Percentiles rank a stretch among this genome's conserved stretches.
Conservation (phyloP, 805 yeast genomes). For the Groenewaldozyma tartarivorans region DNA sequence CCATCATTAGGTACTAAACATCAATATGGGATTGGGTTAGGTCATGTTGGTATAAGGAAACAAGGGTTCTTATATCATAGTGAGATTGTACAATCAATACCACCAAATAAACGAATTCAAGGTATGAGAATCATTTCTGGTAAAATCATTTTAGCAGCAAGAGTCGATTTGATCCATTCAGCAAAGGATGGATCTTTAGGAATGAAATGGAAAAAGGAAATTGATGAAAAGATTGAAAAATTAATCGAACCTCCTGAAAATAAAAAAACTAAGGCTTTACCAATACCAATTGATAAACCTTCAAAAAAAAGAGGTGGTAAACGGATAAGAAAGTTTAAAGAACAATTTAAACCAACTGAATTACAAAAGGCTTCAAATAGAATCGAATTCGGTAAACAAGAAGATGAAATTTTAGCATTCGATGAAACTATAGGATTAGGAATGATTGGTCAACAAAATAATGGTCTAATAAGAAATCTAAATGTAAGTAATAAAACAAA, state of each 20-base stretch:
- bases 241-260: slow-evolving; percentile 69
- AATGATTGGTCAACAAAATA: slow-evolving; percentile 37
- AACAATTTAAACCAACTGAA: slow-evolving; percentile 73
- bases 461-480: slow-evolving; percentile 19
- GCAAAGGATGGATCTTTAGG: slow-evolving; percentile 48
- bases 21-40: slow-evolving; percentile 30
- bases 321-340: slow-evolving; percentile 68
- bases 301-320: slow-evolving; percentile 84
- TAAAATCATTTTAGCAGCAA: slow-evolving; percentile 70
- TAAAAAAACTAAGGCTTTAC: slow-evolving; percentile 51
- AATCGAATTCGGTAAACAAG: slow-evolving; percentile 67
- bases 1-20: slow-evolving; percentile 60
- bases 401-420: slow-evolving; percentile 56
- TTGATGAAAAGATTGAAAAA: slow-evolving; percentile 56
- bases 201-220: slow-evolving; percentile 45
- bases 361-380: slow-evolving; percentile 74
- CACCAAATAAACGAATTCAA: slow-evolving; percentile 50
- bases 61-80: slow-evolving; percentile 61
- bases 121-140: slow-evolving; percentile 74
- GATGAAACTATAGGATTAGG: slow-evolving; percentile 59
- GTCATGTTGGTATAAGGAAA: slow-evolving; percentile 41
- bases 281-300: slow-evolving; percentile 63
- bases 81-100: slow-evolving; percentile 49
- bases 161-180: slow-evolving; percentile 54
- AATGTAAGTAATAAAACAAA: slow-evolving; percentile 36